Percentiles rank a stretch among this genome's conserved stretches.
Evolutionary conservation across 2,329 filamentous ascomycete species (phyloP).

Genomic region (Penicillium digitatum): DNA sequence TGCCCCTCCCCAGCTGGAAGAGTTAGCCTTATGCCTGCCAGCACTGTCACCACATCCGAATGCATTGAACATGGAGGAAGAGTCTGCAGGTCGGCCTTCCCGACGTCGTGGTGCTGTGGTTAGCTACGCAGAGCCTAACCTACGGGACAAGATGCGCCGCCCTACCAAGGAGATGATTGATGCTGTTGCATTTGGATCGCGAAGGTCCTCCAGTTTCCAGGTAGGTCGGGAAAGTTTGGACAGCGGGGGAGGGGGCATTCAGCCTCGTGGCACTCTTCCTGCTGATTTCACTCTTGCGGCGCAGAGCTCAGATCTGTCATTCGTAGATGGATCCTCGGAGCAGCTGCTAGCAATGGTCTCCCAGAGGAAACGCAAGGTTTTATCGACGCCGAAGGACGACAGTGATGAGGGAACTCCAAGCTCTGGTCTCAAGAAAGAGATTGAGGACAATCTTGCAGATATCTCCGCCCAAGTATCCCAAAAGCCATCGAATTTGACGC

Average conservation of each 20-base stretch:
- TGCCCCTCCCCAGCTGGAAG: slow-evolving; percentile 9
- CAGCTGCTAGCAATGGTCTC: slow-evolving; percentile 27
- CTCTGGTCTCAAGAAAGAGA: background rate
- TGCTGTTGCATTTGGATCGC: slow-evolving; percentile 55
- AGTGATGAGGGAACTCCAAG: background rate
- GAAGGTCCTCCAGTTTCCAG: slow-evolving; percentile 47
- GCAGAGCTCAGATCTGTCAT: slow-evolving; percentile 18
- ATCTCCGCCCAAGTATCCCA: slow-evolving; percentile 5
- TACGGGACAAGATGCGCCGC: slow-evolving; percentile 78
- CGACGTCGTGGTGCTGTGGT: slow-evolving; percentile 64
- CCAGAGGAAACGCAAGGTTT: slow-evolving; percentile 31
- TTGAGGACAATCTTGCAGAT: slow-evolving; percentile 7
- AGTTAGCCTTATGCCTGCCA: background rate
- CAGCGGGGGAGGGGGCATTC: slow-evolving; percentile 18
- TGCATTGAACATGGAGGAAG: slow-evolving; percentile 13
- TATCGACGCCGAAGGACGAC: slow-evolving; percentile 20
- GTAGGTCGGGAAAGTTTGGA: slow-evolving; percentile 44
- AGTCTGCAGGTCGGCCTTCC: slow-evolving; percentile 50
- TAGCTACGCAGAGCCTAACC: slow-evolving; percentile 77
- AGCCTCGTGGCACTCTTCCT: slow-evolving; percentile 3
- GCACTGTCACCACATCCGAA: background rate
- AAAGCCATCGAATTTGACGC: slow-evolving; percentile 9
- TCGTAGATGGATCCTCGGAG: slow-evolving; percentile 12
- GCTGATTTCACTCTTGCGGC: slow-evolving; percentile 15
- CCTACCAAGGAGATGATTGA: slow-evolving; percentile 73